Evolutionary conservation across 2,329 filamentous ascomycete species (phyloP).

Genomic region (Fusarium tupiense): DNA sequence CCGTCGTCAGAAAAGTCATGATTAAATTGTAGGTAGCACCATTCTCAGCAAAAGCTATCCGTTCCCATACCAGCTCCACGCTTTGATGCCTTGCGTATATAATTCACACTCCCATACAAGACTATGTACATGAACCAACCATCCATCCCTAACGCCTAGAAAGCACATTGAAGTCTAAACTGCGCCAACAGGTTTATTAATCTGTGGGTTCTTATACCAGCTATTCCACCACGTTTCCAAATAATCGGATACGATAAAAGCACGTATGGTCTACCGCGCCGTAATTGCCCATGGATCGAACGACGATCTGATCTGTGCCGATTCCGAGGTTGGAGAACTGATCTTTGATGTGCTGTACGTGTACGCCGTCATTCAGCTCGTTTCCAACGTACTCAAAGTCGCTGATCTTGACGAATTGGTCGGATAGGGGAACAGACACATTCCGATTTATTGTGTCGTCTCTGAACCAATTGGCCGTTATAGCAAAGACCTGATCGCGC

Average conservation of each 20-base stretch:
- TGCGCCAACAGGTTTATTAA: neutral
- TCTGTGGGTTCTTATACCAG: too few relatives aligned
- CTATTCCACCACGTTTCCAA: slow-evolving; percentile 48
- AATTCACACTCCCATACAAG: slow-evolving; percentile 13
- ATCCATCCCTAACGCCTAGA: slow-evolving; percentile 1
- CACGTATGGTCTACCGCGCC: slow-evolving; percentile 69
- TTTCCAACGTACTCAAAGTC: slow-evolving; percentile 63
- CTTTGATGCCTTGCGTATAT: slow-evolving; percentile 25
- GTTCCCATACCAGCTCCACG: slow-evolving; percentile 32
- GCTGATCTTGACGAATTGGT: slow-evolving; percentile 66
- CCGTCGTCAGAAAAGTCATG: slow-evolving; percentile 13
- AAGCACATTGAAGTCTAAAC: neutral
- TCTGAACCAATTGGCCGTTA: slow-evolving; percentile 49
- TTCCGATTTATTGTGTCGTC: slow-evolving; percentile 44
- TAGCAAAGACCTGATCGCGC: slow-evolving; percentile 56
- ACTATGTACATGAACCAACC: slow-evolving; percentile 5
- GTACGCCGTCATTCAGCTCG: slow-evolving; percentile 55
- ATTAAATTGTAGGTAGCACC: slow-evolving; percentile 12
- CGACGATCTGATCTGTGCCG: slow-evolving; percentile 61
- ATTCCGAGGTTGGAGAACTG: slow-evolving; percentile 60
- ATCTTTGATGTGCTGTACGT: slow-evolving; percentile 63
- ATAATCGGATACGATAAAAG: slow-evolving; percentile 71
- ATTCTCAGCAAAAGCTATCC: slow-evolving; percentile 14
- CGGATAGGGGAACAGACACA: slow-evolving; percentile 41
- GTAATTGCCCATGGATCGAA: slow-evolving; percentile 68